A percentile compares a stretch with the other conserved stretches of the same genome.
Conservation (phyloP, 768 basidiomycete genomes). For the Calocybe gangraenosa region DNA sequence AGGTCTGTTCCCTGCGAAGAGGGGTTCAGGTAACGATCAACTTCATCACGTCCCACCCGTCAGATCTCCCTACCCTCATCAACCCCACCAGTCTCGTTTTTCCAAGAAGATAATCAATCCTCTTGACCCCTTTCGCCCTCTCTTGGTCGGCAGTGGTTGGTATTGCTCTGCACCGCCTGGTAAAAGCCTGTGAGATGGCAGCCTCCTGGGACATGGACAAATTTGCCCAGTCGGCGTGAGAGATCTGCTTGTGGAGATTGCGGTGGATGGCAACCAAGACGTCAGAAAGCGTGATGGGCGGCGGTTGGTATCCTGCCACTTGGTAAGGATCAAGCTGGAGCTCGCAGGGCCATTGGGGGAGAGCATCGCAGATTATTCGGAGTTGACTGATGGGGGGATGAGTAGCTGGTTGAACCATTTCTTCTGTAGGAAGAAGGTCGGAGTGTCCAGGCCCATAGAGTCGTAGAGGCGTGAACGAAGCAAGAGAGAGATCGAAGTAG, state of each 20-base stretch:
- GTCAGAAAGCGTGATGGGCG: slow-evolving; percentile 55
- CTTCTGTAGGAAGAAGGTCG: slow-evolving; percentile 34
- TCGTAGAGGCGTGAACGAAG: slow-evolving; percentile 40
- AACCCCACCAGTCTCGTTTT: slow-evolving; percentile 46
- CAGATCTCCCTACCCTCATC: slow-evolving; percentile 30
- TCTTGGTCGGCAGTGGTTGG: slow-evolving; percentile 29
- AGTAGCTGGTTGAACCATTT: slow-evolving; percentile 50
- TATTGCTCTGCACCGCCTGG: slow-evolving; percentile 30
- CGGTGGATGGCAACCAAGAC: slow-evolving; percentile 49
- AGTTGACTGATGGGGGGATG: slow-evolving; percentile 50
- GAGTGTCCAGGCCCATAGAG: slow-evolving; percentile 35
- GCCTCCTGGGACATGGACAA: slow-evolving; percentile 26
- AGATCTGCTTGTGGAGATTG: slow-evolving; percentile 39
- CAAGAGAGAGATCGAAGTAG: slow-evolving; percentile 52
- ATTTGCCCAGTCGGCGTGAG: slow-evolving; percentile 34
- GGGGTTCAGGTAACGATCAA: slow-evolving; percentile 14
- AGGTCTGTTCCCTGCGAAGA: no score
- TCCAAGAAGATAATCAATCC: slow-evolving; percentile 54
- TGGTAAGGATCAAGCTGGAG: slow-evolving; percentile 33
- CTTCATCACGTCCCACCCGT: slow-evolving; percentile 33
- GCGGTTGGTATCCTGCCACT: slow-evolving; percentile 21
- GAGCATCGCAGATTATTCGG: slow-evolving; percentile 51
- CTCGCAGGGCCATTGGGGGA: slow-evolving; percentile 61
- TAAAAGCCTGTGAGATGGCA: slow-evolving; percentile 32
- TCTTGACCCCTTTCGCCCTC: slow-evolving; percentile 49